Evolutionary conservation across 768 basidiomycete species (phyloP), one percentile per base, ranked within the genome.

Genomic region (Pisolithus marmoratus): DNA sequence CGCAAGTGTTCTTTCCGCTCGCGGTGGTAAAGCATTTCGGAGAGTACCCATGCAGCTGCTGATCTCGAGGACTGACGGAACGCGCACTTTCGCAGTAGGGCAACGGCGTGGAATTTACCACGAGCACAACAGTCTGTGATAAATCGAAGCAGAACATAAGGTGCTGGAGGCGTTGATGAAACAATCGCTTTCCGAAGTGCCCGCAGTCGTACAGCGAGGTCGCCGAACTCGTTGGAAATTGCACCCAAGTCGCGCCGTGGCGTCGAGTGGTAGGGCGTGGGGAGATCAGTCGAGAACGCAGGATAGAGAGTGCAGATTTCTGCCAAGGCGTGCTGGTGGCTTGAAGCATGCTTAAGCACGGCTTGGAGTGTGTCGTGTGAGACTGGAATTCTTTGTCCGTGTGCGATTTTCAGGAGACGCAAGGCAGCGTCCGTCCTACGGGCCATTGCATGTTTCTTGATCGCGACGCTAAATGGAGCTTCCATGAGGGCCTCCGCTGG

Each of bases 381-480:
- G 38, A 83, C 54, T 15, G 22, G 58, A 46, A 71, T 63, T 8
- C 50, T 53, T 1, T 62, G 63, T 8, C 65, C 49, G 2, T 55
- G 56, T 9, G 69, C 68, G 11, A 65, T 58, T 5, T 74, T 74
- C n/a, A 81, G 58, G 40, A 83, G 62, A n/a, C 57, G 46, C n/a
- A 81, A 34, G 3, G 82, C 81, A 19, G 69, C 69, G 0, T 70
- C 62, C 2, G 71, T 48, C 27, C 73, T 68, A 15, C 73, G 71
- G 4, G 68, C 63, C 14, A 64, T 55, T 8, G 72, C 72, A 19
- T 80, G 69, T 9, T 62, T 67, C 44, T 72, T 67, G 20, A 85
- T 62, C 2, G 74, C 74, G 12, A 68, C 41, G n/a, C 64, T 73
- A 65, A 62, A 77, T 48, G 50, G 57, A 27, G 46, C 34, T 24